Evolutionary conservation across 164 flowering plant genomes (phyloP).

Genomic region (Kalanchoe fedtschenkoi): DNA sequence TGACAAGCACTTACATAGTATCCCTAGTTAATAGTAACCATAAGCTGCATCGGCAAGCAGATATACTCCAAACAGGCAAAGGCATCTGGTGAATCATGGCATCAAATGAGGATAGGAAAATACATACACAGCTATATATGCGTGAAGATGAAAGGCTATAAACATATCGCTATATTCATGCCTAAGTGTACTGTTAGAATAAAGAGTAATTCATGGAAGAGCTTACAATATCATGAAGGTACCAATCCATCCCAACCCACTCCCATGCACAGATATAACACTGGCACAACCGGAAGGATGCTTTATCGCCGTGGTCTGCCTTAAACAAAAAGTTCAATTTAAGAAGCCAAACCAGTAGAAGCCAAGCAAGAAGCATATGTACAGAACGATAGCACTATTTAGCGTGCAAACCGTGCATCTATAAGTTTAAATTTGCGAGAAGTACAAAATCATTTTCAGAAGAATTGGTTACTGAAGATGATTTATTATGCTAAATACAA

Average conservation of each 20-base stretch:
- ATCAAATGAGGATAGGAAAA: not conserved
- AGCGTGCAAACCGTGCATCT: not conserved
- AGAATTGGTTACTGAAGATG: not conserved
- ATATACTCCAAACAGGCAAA: slow-evolving; percentile 68
- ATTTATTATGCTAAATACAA: not conserved
- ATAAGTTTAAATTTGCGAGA: not conserved
- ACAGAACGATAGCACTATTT: not conserved
- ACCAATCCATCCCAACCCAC: slow-evolving; percentile 79
- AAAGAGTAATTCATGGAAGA: not conserved
- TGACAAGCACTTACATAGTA: slow-evolving; percentile 60
- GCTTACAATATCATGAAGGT: slow-evolving; percentile 51
- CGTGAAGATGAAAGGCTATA: not conserved
- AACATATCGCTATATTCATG: too few species aligned
- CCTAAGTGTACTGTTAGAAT: not conserved
- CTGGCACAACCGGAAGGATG: slow-evolving; percentile 94
- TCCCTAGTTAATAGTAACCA: slow-evolving; percentile 54
- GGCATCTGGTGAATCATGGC: slow-evolving; percentile 30
- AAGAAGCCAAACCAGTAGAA: not conserved
- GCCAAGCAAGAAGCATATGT: not conserved
- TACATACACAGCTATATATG: not conserved
- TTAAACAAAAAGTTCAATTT: slow-evolving; percentile 9
- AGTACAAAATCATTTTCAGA: not conserved
- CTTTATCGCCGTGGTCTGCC: slow-evolving; percentile 51
- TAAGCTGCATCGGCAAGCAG: slow-evolving; percentile 60
- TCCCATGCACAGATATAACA: slow-evolving; percentile 34